Percentiles rank a stretch among this genome's conserved stretches.
These are phyloP conservation scores for Apiospora sp. DNA, from an alignment of 2,329 filamentous ascomycete genomes.

Conservation along the genomic window DNA sequence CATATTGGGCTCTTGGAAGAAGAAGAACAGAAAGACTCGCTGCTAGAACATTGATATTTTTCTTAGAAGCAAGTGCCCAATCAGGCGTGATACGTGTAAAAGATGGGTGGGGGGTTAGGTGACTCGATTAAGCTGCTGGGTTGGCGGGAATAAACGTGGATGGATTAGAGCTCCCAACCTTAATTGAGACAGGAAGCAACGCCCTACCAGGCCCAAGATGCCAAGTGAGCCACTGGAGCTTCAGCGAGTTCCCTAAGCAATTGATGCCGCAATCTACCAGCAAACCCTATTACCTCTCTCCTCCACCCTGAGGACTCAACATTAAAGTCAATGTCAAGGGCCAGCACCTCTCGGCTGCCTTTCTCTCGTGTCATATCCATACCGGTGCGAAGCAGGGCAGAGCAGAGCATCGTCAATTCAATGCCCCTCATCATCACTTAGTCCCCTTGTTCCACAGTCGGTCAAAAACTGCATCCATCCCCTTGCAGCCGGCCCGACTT, in stretches of 20 bases:
- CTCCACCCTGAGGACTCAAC: too few relatives aligned
- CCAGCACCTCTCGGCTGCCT: not conserved
- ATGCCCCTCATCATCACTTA: not conserved
- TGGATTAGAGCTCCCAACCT: not conserved
- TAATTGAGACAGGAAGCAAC: not conserved
- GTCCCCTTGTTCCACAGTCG: conserved; percentile 1
- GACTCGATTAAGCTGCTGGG: conserved; percentile 8
- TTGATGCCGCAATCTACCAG: not conserved
- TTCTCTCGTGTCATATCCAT: conserved; percentile 4
- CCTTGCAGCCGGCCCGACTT: conserved; percentile 15
- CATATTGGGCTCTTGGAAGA: not conserved
- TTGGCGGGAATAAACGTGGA: not conserved
- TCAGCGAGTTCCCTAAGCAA: not conserved
- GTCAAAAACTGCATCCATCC: conserved; percentile 11
- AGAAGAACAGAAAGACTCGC: not conserved
- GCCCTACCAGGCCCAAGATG: not conserved
- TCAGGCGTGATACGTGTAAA: not conserved
- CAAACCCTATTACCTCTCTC: not conserved
- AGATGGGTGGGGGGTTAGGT: not conserved
- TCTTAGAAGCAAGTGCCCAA: not conserved
- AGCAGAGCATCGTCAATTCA: not conserved
- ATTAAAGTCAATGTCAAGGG: not conserved
- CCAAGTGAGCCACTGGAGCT: too few relatives aligned
- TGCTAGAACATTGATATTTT: not conserved
- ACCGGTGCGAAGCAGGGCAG: not conserved